Evolutionary conservation across 2,329 filamentous ascomycete genomes (phyloP), one percentile per base, ranked within the genome.

Genomic region (Blastomyces parvus): DNA sequence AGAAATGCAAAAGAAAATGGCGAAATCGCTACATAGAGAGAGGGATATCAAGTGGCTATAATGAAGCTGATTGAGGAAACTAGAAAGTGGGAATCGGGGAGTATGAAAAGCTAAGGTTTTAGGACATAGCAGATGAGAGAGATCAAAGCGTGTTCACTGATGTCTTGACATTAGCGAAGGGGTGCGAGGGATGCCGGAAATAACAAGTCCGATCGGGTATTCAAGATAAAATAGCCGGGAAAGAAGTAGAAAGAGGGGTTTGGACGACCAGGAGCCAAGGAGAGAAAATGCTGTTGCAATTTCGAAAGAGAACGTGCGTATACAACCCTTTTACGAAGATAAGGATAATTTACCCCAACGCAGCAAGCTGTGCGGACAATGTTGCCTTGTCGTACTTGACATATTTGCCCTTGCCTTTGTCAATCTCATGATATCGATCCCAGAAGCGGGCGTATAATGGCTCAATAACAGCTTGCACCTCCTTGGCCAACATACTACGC

Each of bases 391-490:
- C 92, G 74, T 96, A 97, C 79, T 96, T 97, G 74, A 96, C 91
- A 76, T 97, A 96, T 77, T 99, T 99, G 69, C 93, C 93, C 78
- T 92, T 95, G 64, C 94, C 94, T 80, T 96, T 97, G 78, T 97
- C 93, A 67, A 97, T 87, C 77, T 97, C 94, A 74, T 97, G 92
- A 74, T 99, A 99, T 36, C 93, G 85, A 77, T 97, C 94, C 86
- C 91, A 97, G 78, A 99, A 99, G 56, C 94, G 84, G 66, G 88
- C 89, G 78, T 99, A 99, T 17, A 99, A 82, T 62, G 93, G 92
- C 78, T 97, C 93, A 63, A 99, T 87, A 78, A 96, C 90, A 70
- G 88, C 87, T 74, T 94, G 90, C 67, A 97, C 88, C 72, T 97
- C 92, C 69, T 88, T 86, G 19, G 86, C 87, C 70, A 97, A 84